A percentile compares a stretch with the other conserved stretches of the same genome.
These are phyloP conservation scores for Tolypocladium album DNA, from an alignment of 2,329 filamentous ascomycete species.

Conservation along the genomic window DNA sequence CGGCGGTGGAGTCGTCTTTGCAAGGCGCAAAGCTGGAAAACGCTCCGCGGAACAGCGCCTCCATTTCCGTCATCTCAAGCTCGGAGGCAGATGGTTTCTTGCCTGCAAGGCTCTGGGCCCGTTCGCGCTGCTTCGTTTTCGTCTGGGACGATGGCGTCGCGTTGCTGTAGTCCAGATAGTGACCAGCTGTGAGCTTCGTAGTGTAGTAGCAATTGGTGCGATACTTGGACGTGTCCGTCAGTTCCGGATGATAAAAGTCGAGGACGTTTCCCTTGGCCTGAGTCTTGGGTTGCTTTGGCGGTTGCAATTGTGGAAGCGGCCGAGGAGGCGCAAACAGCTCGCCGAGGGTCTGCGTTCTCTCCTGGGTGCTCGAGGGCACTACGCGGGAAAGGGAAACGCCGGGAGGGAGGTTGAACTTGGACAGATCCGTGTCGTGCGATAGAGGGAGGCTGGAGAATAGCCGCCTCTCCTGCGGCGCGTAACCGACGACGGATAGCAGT, in stretches of 20 bases:
- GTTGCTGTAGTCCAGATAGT: conserved; percentile 62
- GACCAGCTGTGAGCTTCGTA: conserved; percentile 53
- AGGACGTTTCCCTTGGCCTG: conserved; percentile 52
- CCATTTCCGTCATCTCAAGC: conserved; percentile 55
- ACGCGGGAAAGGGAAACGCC: conserved; percentile 48
- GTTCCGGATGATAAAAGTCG: conserved; percentile 42
- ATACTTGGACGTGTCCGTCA: conserved; percentile 43
- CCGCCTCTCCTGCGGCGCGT: conserved; percentile 62
- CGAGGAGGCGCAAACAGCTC: conserved; percentile 63
- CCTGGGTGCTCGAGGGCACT: conserved; percentile 22
- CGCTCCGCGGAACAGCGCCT: conserved; percentile 63
- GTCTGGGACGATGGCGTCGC: conserved; percentile 43
- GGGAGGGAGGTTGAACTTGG: conserved; percentile 51
- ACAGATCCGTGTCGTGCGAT: conserved; percentile 17
- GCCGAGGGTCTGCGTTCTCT: conserved; percentile 54
- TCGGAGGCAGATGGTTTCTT: conserved; percentile 46
- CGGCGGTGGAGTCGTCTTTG: conserved; percentile 60
- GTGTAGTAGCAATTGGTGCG: conserved; percentile 53
- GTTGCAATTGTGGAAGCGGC: conserved; percentile 53
- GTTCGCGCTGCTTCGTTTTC: conserved; percentile 58
- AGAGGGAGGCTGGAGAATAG: conserved; percentile 72
- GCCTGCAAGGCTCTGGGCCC: conserved; percentile 56
- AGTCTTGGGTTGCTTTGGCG: conserved; percentile 61
- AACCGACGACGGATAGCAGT: conserved; percentile 68
- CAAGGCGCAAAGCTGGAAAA: conserved; percentile 74